Conservation (phyloP, 345 rosid genomes). For the Chamaenerion angustifolium region DNA sequence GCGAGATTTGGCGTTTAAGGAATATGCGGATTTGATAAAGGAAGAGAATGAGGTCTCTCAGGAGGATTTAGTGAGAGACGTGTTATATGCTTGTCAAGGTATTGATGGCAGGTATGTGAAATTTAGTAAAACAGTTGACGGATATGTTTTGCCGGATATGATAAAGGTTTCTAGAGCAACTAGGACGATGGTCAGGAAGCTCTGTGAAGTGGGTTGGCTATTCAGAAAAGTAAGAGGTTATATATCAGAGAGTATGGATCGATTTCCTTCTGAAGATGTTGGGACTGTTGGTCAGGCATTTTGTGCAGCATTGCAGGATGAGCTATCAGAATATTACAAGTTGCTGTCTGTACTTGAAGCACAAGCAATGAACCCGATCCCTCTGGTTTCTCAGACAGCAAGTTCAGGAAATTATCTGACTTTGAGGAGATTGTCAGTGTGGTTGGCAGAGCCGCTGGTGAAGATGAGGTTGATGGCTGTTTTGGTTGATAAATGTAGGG, state of each 20-base stretch:
- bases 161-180: conserved; percentile 63
- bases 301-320: conserved; percentile 91
- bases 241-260: conserved; percentile 65
- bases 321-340: conserved; percentile 77
- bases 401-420: conserved; percentile 61
- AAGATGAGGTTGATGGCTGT: conserved; percentile 99
- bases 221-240: conserved; percentile 78
- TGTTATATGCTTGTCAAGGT: conserved; percentile 83
- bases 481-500: conserved; percentile 85
- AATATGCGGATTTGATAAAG: conserved; percentile 48
- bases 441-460: conserved; percentile 90
- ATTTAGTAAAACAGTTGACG: conserved; percentile 48
- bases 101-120: conserved; percentile 85
- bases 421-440: conserved; percentile 73
- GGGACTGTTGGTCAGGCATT: conserved; percentile 96
- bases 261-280: conserved; percentile 64
- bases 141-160: conserved; percentile 44
- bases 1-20: conserved; percentile 65
- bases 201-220: conserved; percentile 94
- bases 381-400: conserved; percentile 59
- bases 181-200: conserved; percentile 57
- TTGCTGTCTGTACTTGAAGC: conserved; percentile 78
- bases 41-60: conserved; percentile 88
- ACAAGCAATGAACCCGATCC: conserved; percentile 87
- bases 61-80: conserved; percentile 81